These are phyloP conservation scores for Trichosanthes truncata DNA, from an alignment of 306 rosid genomes.

Conservation along the genomic window DNA sequence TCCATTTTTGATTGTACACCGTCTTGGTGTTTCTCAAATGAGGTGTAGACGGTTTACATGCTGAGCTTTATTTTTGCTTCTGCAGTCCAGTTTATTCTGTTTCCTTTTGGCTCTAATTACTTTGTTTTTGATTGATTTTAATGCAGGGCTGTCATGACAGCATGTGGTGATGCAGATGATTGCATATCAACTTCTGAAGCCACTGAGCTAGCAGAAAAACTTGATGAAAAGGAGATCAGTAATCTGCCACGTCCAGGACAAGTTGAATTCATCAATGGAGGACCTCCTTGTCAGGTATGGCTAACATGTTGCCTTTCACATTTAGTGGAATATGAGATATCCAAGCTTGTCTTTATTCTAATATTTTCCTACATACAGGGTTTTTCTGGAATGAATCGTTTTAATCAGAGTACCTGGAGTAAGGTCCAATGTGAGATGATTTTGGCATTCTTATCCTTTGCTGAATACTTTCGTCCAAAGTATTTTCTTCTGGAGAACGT, in stretches of 20 bases:
- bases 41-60: background rate
- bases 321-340: background rate
- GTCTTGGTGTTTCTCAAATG: background rate
- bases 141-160: constrained; percentile 83
- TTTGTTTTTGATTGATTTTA: constrained; percentile 11
- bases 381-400: constrained; percentile 97
- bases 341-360: background rate
- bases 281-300: constrained; percentile 94
- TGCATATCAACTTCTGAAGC: constrained; percentile 83
- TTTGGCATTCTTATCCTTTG: constrained; percentile 87
- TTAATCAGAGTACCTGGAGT: constrained; percentile 88
- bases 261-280: constrained; percentile 97
- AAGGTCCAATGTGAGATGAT: constrained; percentile 99
- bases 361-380: constrained; percentile 38
- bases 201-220: constrained; percentile 50
- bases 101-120: background rate
- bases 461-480: constrained; percentile 91
- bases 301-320: constrained; percentile 5
- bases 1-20: background rate
- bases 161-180: constrained; percentile 80
- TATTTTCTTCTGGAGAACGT: constrained; percentile 92
- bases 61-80: background rate
- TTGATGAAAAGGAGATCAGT: constrained; percentile 43
- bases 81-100: background rate
- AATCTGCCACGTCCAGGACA: constrained; percentile 78